A percentile compares a stretch with the other conserved stretches of the same genome.
Conservation (phyloP, 2,329 filamentous ascomycete genomes). For the Venturia pyrina region DNA sequence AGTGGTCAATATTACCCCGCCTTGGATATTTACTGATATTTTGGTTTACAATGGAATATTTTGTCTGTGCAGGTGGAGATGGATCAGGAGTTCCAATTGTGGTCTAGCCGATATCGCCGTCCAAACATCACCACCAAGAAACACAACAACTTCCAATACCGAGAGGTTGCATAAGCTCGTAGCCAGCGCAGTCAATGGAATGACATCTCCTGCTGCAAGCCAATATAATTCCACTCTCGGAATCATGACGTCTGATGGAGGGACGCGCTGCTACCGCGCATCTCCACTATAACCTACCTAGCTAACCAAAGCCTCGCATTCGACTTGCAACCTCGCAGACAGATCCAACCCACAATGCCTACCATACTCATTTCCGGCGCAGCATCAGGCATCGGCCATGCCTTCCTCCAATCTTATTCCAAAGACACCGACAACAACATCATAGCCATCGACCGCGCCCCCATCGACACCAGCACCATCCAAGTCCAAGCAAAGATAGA, state of each 20-base stretch:
- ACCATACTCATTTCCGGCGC: conserved; percentile 28
- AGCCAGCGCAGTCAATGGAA: background rate
- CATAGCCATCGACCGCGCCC: conserved; percentile 23
- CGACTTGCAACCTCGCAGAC: background rate
- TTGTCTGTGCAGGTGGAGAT: too few species aligned
- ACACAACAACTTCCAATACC: background rate
- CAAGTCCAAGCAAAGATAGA: conserved; percentile 4
- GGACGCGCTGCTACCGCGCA: background rate
- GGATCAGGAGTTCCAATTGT: too few species aligned
- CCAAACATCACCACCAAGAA: background rate
- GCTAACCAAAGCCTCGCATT: background rate
- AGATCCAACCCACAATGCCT: background rate
- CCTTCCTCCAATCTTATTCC: conserved; percentile 23
- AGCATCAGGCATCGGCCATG: conserved; percentile 28
- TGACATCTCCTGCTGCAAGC: background rate
- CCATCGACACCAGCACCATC: conserved; percentile 10
- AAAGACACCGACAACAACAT: conserved; percentile 15
- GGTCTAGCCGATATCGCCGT: background rate
- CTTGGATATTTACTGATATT: too few species aligned
- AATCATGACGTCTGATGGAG: too few species aligned
- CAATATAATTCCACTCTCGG: background rate
- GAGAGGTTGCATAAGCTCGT: background rate
- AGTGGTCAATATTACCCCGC: too few species aligned
- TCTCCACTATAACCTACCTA: background rate
- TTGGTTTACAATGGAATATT: too few species aligned